Base-by-base conservation (phyloP, 306 rosid genomes). In the cucumber (Cucumis sativus) region DNA sequence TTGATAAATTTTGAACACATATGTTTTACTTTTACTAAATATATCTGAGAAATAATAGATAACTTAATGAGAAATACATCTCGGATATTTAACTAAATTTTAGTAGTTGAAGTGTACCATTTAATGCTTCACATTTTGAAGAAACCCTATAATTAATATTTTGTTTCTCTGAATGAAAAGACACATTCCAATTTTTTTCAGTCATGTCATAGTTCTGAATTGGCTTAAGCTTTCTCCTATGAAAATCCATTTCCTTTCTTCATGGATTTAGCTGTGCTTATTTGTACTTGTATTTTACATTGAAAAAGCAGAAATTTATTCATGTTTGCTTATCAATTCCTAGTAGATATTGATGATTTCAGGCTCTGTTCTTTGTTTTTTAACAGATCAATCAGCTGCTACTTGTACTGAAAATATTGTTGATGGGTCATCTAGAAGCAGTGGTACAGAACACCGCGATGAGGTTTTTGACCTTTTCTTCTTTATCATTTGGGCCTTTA, bases 391-490 rank as follows among this genome's bases (percentile, higher is more conserved):
- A 80, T 71, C 85, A 74, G 80, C 59, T 65, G 57, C 81, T 55
- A 54, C 83, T 28, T 80, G 54, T 73, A 23, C 74, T 80, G 87
- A 84, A 77, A 79, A 78, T 78, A 77, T 65, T 61, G 79, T 1
- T 12, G 83, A 83, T 76, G 82, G 57, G 77, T 35, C 60, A 17
- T 49, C 81, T 51, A 58, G 67, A 72, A 72, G 82, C 21, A 51
- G 74, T 80, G 91, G 56, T 78, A 76, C 80, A 28, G 86, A 79
- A 60, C 83, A 80, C 62, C 80, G 61, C 63, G 65, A 65, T 20
- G 87, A 88, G 96, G 97, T 91, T 84, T 76, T 20, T 79, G 56
- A 60, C 79, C 57, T 49, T 18, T 67, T 35, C n/a, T 7, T 45
- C 47, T 68, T 35, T 11, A 8, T 43, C 49, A 10, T 4, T 61